Base-by-base conservation (phyloP, 148 eudicot species). In the Persicaria tinctoria region DNA sequence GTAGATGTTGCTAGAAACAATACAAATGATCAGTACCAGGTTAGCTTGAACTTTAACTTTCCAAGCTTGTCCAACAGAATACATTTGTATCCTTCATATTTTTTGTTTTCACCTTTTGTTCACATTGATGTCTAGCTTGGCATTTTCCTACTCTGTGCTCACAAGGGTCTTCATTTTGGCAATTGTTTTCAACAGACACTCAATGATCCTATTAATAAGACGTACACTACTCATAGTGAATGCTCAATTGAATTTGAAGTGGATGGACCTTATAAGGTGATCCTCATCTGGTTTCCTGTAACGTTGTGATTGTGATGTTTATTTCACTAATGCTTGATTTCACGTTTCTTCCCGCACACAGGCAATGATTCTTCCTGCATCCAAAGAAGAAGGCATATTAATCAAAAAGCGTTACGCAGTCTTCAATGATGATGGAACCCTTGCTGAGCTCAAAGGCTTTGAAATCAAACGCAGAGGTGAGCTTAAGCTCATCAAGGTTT, bases 391-490 rank as follows among this genome's bases (percentile, higher is more conserved):
- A 89, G 98, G 98, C 48, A 95, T 95, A 74, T 78, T 95, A 79
- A 90, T 95, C 68, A 95, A 95, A 85, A 95, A 95, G 89, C 90
- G 98, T 46, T 95, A 95, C 86, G 98, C 98, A 76, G 98, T 95
- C 76, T 95, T 92, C 73, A 95, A 95, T 80, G 98, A 95, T 73
- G 98, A 95, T 78, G 98, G 98, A 62, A 95, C 98, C 75, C 91
- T 95, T 73, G 98, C 98, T 64, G 98, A 95, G 85, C 94, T 95
- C 66, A 95, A 95, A 82, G 98, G 98, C 81, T 95, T 95, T 75
- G 98, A 95, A 83, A 95, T 95, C 85, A 95, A 95, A 85, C 96
- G 98, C 38, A 90, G 98, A 85, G 98, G 98, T 80, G 98, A 95
- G 87, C 97, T 95, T 82, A 95, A 95, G 93, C 98, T 95, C 85